phyloP scores from a whole-genome alignment of 768 basidiomycete species.

The Russula griseocarnosa region DNA sequence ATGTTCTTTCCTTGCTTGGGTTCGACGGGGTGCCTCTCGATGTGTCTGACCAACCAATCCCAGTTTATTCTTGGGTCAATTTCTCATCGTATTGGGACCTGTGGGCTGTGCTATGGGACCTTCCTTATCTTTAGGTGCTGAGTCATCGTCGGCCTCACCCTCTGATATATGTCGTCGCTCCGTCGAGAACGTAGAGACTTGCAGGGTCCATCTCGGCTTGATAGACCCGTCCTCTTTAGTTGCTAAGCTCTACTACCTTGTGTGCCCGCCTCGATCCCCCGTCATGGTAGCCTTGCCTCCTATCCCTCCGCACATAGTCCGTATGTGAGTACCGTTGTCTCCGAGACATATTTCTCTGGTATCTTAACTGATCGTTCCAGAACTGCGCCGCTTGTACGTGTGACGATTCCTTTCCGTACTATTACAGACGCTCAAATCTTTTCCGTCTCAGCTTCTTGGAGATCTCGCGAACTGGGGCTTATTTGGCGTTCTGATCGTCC shows the following conservation, averaged over 20 bases:
- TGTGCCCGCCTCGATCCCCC: background rate
- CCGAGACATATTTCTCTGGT: background rate
- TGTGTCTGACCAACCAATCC: no score
- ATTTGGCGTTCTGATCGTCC: slow-evolving; percentile 32
- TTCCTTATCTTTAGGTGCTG: background rate
- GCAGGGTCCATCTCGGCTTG: background rate
- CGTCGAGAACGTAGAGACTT: background rate
- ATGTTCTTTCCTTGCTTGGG: no score
- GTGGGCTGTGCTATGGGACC: no score
- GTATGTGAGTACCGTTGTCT: background rate
- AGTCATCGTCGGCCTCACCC: background rate
- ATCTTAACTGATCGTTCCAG: background rate
- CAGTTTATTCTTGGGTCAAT: no score
- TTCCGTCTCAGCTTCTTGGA: slow-evolving; percentile 1
- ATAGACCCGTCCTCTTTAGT: background rate
- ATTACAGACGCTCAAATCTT: background rate
- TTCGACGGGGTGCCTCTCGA: no score
- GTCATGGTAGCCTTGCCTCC: background rate
- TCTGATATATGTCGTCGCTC: background rate
- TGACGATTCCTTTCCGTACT: background rate
- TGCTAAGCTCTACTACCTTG: background rate
- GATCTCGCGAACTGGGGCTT: slow-evolving; percentile 30
- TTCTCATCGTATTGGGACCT: no score
- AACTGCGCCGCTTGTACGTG: slow-evolving; percentile 3
- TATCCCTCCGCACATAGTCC: background rate